Conservation (phyloP, 2,329 filamentous ascomycete species). For the Cordyceps fumosorosea region DNA sequence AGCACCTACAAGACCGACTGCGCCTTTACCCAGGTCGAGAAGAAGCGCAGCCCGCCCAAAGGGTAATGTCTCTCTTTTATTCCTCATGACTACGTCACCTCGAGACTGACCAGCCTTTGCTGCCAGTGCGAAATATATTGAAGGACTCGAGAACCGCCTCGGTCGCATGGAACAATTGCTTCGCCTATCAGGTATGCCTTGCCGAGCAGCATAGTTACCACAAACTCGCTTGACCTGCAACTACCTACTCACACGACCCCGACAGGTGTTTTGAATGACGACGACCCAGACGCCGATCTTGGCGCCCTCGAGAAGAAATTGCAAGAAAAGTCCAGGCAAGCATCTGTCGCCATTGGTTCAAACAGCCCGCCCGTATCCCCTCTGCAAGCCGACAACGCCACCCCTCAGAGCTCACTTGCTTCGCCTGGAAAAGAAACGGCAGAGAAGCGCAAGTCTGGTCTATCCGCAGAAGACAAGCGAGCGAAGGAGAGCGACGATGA, state of each 20-base stretch:
- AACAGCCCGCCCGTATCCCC: conserved; percentile 42
- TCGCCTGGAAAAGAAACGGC: conserved; percentile 40
- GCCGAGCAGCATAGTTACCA: not conserved
- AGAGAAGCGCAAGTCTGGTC: conserved; percentile 23
- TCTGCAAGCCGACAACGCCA: conserved; percentile 37
- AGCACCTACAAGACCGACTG: conserved; percentile 98
- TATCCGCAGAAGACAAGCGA: conserved; percentile 17
- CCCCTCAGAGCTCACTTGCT: conserved; percentile 47
- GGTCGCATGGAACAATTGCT: conserved; percentile 94
- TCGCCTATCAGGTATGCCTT: conserved; percentile 62
- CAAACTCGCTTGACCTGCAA: not conserved
- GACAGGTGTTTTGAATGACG: conserved; percentile 69
- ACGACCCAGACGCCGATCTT: conserved; percentile 81
- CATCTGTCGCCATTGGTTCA: conserved; percentile 40
- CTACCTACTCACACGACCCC: not conserved
- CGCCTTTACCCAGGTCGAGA: conserved; percentile 95
- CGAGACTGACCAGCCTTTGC: conserved; percentile 16
- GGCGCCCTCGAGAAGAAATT: conserved; percentile 78
- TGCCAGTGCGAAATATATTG: conserved; percentile 87
- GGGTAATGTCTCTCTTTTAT: conserved; percentile 51
- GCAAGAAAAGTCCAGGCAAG: conserved; percentile 49
- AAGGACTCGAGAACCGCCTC: conserved; percentile 88
- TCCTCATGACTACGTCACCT: not conserved
- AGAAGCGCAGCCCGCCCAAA: conserved; percentile 96
- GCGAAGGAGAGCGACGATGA: conserved; percentile 24